Evolutionary conservation across 768 basidiomycete genomes (phyloP).

Genomic region (Leucocoprinus birnbaumii): DNA sequence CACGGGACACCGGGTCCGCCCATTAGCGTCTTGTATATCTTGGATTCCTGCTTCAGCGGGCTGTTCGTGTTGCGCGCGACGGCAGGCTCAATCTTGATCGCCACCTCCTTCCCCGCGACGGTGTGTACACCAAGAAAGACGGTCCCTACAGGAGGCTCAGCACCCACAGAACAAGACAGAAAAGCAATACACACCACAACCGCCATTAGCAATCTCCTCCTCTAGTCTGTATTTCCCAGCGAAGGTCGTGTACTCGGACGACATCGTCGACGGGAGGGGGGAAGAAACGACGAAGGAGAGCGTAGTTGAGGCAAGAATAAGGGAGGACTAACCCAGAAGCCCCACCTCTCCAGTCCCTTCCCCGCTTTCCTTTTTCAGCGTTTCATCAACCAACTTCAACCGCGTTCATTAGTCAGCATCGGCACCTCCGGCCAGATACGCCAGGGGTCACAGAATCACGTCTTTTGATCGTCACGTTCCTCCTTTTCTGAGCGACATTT

Average conservation of each 20-base stretch:
- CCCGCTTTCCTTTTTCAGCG: not conserved
- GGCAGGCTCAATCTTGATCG: slow-evolving; percentile 79
- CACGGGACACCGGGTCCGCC: slow-evolving; percentile 88
- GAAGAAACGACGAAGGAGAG: not conserved
- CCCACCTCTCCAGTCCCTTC: not conserved
- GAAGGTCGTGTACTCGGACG: slow-evolving; percentile 35
- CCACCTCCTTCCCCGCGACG: slow-evolving; percentile 79
- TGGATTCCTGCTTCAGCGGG: slow-evolving; percentile 84
- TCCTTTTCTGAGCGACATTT: not conserved
- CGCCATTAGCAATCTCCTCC: slow-evolving; percentile 78
- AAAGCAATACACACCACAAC: slow-evolving; percentile 53
- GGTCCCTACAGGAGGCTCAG: slow-evolving; percentile 45
- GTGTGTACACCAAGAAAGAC: slow-evolving; percentile 80
- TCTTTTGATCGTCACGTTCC: not conserved
- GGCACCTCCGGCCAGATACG: slow-evolving; percentile 1
- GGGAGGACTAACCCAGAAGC: not conserved
- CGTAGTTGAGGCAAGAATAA: not conserved
- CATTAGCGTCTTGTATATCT: slow-evolving; percentile 89
- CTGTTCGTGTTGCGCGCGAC: slow-evolving; percentile 41
- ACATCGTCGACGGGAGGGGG: not conserved
- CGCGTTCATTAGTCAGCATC: slow-evolving; percentile 11
- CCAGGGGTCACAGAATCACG: not conserved
- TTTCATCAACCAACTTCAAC: slow-evolving; percentile 10
- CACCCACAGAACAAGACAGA: not conserved
- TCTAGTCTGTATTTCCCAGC: slow-evolving; percentile 78